A percentile compares a stretch with the other conserved stretches of the same genome.
Conservation (phyloP, 2,329 filamentous ascomycete species). For the Colletotrichum zoysiae region DNA sequence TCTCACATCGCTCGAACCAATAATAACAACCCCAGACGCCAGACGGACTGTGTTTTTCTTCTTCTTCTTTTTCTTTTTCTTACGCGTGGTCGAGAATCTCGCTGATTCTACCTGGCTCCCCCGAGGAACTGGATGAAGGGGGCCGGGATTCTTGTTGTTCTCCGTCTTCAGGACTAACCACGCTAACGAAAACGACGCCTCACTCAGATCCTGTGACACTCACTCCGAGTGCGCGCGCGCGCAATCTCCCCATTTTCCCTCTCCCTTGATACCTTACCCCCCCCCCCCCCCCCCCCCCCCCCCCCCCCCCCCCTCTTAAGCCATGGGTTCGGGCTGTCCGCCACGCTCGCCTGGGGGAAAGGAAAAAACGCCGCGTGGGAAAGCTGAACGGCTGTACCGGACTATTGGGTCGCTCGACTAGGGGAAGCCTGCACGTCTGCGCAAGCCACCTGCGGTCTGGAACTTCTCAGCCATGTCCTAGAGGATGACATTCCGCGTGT, state of each 20-base stretch:
- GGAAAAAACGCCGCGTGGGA: not conserved
- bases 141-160: not conserved
- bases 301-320: too few relatives aligned
- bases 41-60: not conserved
- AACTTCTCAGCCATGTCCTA: too few relatives aligned
- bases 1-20: not conserved
- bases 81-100: not conserved
- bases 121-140: too few relatives aligned
- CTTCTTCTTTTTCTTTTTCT: too few relatives aligned
- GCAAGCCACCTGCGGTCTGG: too few relatives aligned
- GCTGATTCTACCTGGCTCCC: not conserved
- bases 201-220: not conserved
- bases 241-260: not conserved
- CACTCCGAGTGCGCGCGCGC: not conserved
- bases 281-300: too few relatives aligned
- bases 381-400: slow-evolving; percentile 1
- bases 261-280: not conserved
- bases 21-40: not conserved
- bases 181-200: not conserved
- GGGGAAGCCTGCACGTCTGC: not conserved
- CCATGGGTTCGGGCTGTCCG: not conserved
- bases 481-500: too few relatives aligned
- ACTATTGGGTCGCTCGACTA: not conserved
- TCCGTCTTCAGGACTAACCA: too few relatives aligned
- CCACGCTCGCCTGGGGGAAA: not conserved